Conservation (phyloP, 495 filamentous ascomycete species). For the Xylaria nigripes region DNA sequence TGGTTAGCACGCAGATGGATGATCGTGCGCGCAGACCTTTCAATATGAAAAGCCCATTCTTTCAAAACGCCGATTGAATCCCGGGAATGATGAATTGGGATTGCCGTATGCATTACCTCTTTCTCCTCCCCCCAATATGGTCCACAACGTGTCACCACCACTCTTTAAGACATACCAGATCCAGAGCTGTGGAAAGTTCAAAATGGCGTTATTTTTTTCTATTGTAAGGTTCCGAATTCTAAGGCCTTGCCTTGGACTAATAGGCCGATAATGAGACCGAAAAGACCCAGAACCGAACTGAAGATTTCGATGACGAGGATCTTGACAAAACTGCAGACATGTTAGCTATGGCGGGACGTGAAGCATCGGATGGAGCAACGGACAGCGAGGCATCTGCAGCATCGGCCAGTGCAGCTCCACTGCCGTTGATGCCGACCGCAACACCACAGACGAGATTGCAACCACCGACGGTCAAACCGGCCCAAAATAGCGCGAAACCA, state of each 20-base stretch:
- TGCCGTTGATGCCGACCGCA: constrained; percentile 95
- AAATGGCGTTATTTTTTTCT: neutral
- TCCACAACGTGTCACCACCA: constrained; percentile 1
- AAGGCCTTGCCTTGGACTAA: constrained; percentile 72
- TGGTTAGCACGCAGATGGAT: constrained; percentile 5
- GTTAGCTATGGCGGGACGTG: constrained; percentile 16
- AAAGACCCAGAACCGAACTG: constrained; percentile 95
- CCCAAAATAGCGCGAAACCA: constrained; percentile 96
- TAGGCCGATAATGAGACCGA: constrained; percentile 91
- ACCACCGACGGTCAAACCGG: constrained; percentile 82
- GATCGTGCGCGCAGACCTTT: constrained; percentile 3
- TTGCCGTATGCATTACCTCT: constrained; percentile 9
- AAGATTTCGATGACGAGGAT: constrained; percentile 99
- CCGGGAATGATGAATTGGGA: constrained; percentile 8
- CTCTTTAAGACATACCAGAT: neutral
- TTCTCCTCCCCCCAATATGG: constrained; percentile 1
- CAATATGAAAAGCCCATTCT: constrained; percentile 6
- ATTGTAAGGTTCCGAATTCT: constrained; percentile 51
- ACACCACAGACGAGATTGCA: constrained; percentile 96
- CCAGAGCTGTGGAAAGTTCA: neutral
- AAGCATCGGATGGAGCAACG: constrained; percentile 25
- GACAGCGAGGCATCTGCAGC: constrained; percentile 87
- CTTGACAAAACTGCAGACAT: constrained; percentile 77
- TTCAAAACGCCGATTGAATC: constrained; percentile 13
- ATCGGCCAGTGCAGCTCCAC: constrained; percentile 91